These are phyloP conservation scores for Trichoderma breve DNA, from an alignment of 2,329 filamentous ascomycete genomes.

Conservation along the genomic window DNA sequence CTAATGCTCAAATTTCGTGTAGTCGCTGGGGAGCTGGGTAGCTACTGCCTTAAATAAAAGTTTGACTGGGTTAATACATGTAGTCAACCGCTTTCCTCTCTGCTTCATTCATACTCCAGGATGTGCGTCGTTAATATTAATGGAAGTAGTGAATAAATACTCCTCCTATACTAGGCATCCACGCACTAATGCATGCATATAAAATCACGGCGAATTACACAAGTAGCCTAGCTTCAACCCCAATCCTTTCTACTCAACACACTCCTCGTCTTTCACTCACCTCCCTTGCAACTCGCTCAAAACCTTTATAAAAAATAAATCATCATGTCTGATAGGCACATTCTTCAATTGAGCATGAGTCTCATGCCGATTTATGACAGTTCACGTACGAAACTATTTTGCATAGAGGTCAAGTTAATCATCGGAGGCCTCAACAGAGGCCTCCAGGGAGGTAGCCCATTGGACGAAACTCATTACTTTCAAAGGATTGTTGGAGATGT, in stretches of 20 bases:
- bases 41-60: no score
- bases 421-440: not conserved
- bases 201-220: not conserved
- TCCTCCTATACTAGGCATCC: not conserved
- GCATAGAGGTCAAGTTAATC: not conserved
- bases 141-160: not conserved
- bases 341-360: not conserved
- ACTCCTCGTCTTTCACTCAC: not conserved
- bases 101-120: not conserved
- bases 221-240: not conserved
- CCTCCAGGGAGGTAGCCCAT: not conserved
- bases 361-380: not conserved
- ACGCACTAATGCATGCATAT: not conserved
- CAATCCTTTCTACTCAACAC: not conserved
- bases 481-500: not conserved
- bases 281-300: not conserved
- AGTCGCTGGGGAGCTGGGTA: not conserved
- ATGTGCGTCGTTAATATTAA: not conserved
- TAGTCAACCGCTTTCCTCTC: not conserved
- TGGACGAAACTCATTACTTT: not conserved
- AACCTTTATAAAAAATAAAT: not conserved
- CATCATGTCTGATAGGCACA: not conserved
- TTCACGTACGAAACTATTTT: not conserved
- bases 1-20: not conserved
- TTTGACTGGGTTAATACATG: not conserved